These are phyloP conservation scores for Schizophyllum commune DNA, from an alignment of 1,284 basidiomycete genomes.

Conservation along the genomic window DNA sequence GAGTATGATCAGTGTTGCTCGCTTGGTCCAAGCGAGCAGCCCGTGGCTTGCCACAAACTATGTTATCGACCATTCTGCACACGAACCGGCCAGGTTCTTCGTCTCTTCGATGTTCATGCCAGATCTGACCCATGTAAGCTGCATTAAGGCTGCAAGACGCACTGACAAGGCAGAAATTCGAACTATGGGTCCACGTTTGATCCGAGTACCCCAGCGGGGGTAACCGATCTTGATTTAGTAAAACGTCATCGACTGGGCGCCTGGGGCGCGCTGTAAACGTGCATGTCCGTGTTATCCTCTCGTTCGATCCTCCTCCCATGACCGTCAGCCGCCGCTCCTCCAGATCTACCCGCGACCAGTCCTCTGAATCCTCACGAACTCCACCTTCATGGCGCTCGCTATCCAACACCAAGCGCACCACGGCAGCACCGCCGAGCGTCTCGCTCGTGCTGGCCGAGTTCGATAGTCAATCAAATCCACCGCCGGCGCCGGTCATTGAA, in stretches of 20 bases:
- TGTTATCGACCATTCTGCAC: too few species aligned
- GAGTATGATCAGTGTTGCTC: too few species aligned
- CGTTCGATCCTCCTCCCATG: background rate
- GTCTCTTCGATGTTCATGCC: too few species aligned
- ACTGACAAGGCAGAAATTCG: background rate
- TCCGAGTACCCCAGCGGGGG: background rate
- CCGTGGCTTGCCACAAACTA: too few species aligned
- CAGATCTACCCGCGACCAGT: background rate
- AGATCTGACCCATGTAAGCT: background rate
- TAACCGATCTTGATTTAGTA: background rate
- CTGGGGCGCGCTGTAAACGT: background rate
- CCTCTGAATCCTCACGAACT: constrained; percentile 1
- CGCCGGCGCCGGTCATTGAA: too few species aligned
- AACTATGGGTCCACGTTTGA: background rate
- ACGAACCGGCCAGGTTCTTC: too few species aligned
- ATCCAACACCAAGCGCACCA: background rate
- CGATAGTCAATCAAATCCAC: background rate
- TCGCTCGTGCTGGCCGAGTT: background rate
- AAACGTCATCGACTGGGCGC: background rate
- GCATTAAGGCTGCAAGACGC: background rate
- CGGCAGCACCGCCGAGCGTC: background rate
- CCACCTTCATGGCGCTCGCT: background rate
- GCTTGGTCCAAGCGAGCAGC: too few species aligned
- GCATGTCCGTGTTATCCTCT: background rate
- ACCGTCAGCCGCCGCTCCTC: background rate